Conservation (phyloP, 768 basidiomycete genomes). For the Panellus pusillus region DNA sequence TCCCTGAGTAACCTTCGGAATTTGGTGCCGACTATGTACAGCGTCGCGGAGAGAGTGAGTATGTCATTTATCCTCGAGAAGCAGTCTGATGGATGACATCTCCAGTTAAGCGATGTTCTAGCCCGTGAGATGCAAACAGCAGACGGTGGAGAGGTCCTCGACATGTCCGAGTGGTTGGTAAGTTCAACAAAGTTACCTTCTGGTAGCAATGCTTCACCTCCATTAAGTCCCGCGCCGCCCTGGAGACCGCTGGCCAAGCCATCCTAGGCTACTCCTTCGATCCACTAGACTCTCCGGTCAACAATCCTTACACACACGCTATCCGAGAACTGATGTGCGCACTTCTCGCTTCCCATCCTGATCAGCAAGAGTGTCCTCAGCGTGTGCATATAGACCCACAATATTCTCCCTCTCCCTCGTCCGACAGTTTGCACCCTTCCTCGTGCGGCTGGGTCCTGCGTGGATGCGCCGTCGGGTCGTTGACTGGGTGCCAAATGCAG, state of each 20-base stretch:
- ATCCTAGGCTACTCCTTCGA: constrained; percentile 49
- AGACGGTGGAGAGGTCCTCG: constrained; percentile 27
- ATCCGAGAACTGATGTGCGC: constrained; percentile 47
- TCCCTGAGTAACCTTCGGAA: constrained; percentile 44
- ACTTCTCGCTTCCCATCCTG: not conserved
- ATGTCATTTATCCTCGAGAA: not conserved
- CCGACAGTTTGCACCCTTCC: constrained; percentile 46
- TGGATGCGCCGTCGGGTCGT: constrained; percentile 44
- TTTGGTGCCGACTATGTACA: constrained; percentile 44
- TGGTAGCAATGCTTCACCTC: no score
- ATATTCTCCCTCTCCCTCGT: constrained; percentile 45
- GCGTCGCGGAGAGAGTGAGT: constrained; percentile 44
- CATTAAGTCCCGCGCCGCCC: constrained; percentile 36
- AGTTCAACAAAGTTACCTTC: not conserved
- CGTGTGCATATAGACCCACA: constrained; percentile 36
- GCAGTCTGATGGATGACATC: not conserved
- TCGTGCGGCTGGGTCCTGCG: constrained; percentile 42
- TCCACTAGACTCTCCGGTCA: constrained; percentile 41
- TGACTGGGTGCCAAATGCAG: constrained; percentile 37
- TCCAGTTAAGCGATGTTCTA: constrained; percentile 32
- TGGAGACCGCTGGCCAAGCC: constrained; percentile 44
- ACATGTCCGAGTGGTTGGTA: constrained; percentile 47
- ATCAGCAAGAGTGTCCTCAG: no score
- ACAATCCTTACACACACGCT: constrained; percentile 45
- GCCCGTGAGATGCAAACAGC: constrained; percentile 23